Base-by-base conservation (phyloP, 495 filamentous ascomycete genomes). In the Glarea lozoyensis region DNA sequence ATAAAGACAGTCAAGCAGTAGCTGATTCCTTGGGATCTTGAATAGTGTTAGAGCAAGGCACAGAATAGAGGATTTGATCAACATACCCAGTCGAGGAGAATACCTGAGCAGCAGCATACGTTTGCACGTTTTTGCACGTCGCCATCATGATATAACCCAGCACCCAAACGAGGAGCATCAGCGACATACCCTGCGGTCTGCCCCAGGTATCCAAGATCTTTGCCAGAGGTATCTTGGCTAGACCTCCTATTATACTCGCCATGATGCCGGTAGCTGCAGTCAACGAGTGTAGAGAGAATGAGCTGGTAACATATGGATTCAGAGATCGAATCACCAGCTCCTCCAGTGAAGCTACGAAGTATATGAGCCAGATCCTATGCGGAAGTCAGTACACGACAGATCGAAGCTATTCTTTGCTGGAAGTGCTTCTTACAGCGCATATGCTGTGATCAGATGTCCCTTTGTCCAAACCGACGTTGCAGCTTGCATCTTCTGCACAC, bases 131-230 rank as follows among this genome's bases (percentile, higher is more conserved):
- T 10, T 56, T 58, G 40, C 57, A 60, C 5, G 49, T 49, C 12
- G 65, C 64, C 59, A 66, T 60, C 46, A 67, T 53, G 20, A 64
- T 49, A 10, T 64, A 38, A 7, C 61, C 63, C 1, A 42, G 19
- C 13, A 20, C 20, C 19, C 32, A 12, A 31, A 53, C 54, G 9
- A 43, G 45, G 10, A 53, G 35, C 47, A 57, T 58, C 10, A 60
- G 5, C 1, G 47, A 32, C 27, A 60, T 55, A 18, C 55, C 64
- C 25, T 60, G 40, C 12, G 60, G 48, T 34, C 63, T 52, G 34
- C 72, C 77, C 65, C 68, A 79, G 7, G 75, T 54, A 49, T 81
- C 71, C 35, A 78, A 46, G 36, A 82, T 57, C 46, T 78, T 75
- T n/a, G 75, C 73, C 3, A 76, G 49, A 2, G 78, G 67, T 16